Evolutionary conservation across 1,284 basidiomycete genomes (phyloP).

Genomic region (Rhizoctonia solani): DNA sequence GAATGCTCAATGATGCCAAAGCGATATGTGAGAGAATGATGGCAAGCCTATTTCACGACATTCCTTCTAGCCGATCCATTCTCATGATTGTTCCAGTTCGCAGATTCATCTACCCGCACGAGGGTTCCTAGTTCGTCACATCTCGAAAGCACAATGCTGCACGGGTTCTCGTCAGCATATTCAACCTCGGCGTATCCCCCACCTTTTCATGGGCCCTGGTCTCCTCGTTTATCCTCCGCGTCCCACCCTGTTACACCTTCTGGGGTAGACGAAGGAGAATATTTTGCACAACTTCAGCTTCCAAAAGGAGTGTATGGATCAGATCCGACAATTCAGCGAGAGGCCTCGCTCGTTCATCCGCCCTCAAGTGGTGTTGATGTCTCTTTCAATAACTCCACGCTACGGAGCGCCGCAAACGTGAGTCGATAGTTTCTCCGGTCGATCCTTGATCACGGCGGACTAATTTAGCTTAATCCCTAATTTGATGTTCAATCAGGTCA

Average conservation of each 20-base stretch:
- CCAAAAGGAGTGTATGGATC: conserved; percentile 24
- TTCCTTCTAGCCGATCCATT: neutral
- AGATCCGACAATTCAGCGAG: conserved; percentile 36
- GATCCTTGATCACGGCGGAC: conserved; percentile 14
- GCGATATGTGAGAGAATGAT: conserved; percentile 35
- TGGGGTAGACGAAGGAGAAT: conserved; percentile 25
- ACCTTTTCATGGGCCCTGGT: conserved; percentile 29
- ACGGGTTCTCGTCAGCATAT: conserved; percentile 9
- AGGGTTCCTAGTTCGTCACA: conserved; percentile 23
- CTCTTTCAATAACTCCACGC: conserved; percentile 31
- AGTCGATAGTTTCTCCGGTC: conserved; percentile 34
- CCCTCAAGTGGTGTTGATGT: conserved; percentile 23
- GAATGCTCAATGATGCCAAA: conserved; percentile 32
- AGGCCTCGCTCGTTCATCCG: conserved; percentile 19
- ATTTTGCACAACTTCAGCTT: conserved; percentile 29
- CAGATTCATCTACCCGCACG: conserved; percentile 24
- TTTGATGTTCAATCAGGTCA: conserved; percentile 25
- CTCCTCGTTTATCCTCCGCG: conserved; percentile 19
- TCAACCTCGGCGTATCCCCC: conserved; percentile 33
- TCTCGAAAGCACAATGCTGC: conserved; percentile 27
- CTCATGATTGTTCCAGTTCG: conserved; percentile 6
- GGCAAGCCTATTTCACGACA: conserved; percentile 23
- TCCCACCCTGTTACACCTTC: conserved; percentile 26
- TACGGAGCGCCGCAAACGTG: conserved; percentile 32
- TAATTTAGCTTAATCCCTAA: conserved; percentile 9